Evolutionary conservation across 208 protist genomes (phyloP).

Genomic region (Leishmania braziliensis): DNA sequence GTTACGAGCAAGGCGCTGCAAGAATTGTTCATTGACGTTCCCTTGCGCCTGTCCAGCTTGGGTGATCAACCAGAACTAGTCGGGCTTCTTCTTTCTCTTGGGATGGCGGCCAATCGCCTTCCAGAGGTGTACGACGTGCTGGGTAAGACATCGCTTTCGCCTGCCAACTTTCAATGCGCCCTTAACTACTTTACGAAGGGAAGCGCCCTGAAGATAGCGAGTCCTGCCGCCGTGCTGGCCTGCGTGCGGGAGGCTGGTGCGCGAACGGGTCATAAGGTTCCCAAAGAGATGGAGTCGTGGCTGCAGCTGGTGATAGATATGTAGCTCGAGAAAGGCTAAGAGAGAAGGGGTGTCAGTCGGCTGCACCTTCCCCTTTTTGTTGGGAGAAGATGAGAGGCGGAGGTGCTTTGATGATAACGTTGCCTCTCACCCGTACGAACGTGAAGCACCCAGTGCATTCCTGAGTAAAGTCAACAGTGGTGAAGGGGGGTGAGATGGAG

Average conservation of each 20-base stretch:
- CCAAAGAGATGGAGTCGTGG: constrained; percentile 59
- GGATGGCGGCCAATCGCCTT: constrained; percentile 9
- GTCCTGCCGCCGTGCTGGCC: constrained; percentile 43
- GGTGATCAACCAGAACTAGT: constrained; percentile 10
- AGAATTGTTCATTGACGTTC: constrained; percentile 18
- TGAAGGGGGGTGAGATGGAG: background rate
- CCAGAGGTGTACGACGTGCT: constrained; percentile 27
- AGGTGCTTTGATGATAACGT: background rate
- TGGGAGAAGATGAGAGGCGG: background rate
- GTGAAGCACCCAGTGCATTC: background rate
- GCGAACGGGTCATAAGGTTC: constrained; percentile 34
- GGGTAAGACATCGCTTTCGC: constrained; percentile 25
- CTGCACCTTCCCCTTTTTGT: background rate
- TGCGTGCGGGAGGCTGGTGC: constrained; percentile 45
- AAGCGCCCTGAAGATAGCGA: constrained; percentile 13
- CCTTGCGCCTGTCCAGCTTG: constrained; percentile 4
- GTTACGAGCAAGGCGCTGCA: constrained; percentile 8
- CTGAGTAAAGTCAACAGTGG: background rate
- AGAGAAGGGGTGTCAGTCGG: background rate
- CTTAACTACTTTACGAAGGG: constrained; percentile 41
- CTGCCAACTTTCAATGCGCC: constrained; percentile 37
- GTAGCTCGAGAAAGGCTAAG: background rate
- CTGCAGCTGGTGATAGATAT: constrained; percentile 45
- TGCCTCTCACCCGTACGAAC: background rate
- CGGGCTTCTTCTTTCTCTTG: constrained; percentile 20